A percentile compares a stretch with the other conserved stretches of the same genome.
These are phyloP conservation scores for Isoetes engelmannii DNA, from an alignment of 83 land plant species.

Conservation along the genomic window DNA sequence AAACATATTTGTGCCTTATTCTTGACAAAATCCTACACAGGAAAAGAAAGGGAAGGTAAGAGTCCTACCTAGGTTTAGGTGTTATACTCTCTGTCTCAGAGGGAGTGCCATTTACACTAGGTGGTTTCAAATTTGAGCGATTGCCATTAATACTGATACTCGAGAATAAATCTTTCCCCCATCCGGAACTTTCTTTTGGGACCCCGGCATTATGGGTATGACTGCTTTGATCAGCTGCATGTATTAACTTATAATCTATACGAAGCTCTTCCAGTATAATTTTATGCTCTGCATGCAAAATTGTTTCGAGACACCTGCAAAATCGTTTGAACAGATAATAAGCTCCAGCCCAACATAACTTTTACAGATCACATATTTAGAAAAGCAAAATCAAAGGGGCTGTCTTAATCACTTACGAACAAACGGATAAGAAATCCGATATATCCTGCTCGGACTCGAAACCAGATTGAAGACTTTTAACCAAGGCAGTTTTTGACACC, in stretches of 20 bases:
- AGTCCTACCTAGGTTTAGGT: not conserved
- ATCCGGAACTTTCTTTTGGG: not conserved
- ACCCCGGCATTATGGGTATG: not conserved
- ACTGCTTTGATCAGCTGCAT: not conserved
- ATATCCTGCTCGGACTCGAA: constrained; percentile 22
- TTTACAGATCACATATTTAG: not conserved
- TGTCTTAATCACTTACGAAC: constrained; percentile 34
- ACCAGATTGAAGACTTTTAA: constrained; percentile 37
- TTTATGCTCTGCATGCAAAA: constrained; percentile 92
- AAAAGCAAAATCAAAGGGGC: not conserved
- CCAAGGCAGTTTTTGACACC: constrained; percentile 42
- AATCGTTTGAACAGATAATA: not conserved
- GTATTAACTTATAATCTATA: constrained; percentile 36
- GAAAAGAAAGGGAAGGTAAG: no score
- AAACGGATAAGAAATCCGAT: constrained; percentile 32
- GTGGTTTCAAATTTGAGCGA: not conserved
- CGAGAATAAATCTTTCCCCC: not conserved
- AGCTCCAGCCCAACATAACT: not conserved
- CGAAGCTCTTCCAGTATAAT: constrained; percentile 74
- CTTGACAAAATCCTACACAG: no score
- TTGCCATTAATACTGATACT: not conserved
- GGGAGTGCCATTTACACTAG: not conserved
- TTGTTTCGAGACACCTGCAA: constrained; percentile 68
- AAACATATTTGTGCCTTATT: no score
- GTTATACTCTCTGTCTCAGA: not conserved